Evolutionary conservation across 805 yeast genomes (phyloP), one percentile per base, ranked within the genome.

Genomic region (Candida morakotiae): DNA sequence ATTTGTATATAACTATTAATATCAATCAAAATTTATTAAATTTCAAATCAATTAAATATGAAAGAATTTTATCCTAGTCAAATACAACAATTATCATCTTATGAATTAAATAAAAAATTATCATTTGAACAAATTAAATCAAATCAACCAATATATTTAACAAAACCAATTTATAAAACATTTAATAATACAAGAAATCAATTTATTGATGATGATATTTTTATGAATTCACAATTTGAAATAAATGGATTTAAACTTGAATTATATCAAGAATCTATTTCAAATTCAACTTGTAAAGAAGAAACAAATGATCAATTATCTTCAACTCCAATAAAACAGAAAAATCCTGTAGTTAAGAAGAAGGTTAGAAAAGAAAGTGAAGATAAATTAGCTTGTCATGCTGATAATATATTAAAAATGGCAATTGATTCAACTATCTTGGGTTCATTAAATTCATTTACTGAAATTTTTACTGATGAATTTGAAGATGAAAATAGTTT

Each of bases 401-500:
- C 73, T 2, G 67, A 67, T 34, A 65, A 64, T 38, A 68, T 68
- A 38, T 53, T 68, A 59, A 52, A 69, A 16, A 67, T 68, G 73
- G 73, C 73, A 4, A 67, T 68, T 33, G 73, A 68, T 41, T 62
- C 73, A 19, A 68, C 73, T 2, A 62, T 67, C 68, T 52, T 67
- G 35, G 69, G 70, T 1, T 64, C 71, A 1, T 60, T 67, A 6
- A 55, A 58, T 18, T 58, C 67, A 10, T 59, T 64, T 32, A 62
- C 68, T 20, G 62, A 62, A 43, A 55, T 58, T 15, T 51, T 52
- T 33, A 48, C 53, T 1, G 48, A 55, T 35, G 53, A 50, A 5
- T 21, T 7, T 9, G 23, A 26, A 5, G 51, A 44, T 27, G 55
- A 45, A 25, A 36, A 45, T 9, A 45, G 46, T 8, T 52, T 49